phyloP scores from a whole-genome alignment of 495 filamentous ascomycete species.

The Clavariopsis aquatica region DNA sequence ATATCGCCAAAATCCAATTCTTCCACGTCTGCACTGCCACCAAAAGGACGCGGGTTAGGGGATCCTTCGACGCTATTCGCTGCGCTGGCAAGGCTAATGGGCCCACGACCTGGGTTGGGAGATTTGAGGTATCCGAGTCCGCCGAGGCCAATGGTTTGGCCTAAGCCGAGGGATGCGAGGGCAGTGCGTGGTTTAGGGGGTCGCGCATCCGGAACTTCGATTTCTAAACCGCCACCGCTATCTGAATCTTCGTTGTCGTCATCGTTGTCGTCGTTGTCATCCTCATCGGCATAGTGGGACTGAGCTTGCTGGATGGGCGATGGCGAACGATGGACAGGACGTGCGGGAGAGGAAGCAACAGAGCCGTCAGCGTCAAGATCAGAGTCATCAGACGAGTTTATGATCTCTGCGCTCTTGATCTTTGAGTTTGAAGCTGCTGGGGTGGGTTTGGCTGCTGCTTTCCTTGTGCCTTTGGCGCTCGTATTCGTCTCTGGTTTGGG shows the following conservation, averaged over 20 bases:
- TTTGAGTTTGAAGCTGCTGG: slow-evolving; percentile 15
- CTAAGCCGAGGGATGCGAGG: slow-evolving; percentile 32
- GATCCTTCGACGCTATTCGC: slow-evolving; percentile 34
- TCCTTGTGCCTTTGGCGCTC: slow-evolving; percentile 1
- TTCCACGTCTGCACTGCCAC: slow-evolving; percentile 15
- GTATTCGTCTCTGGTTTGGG: slow-evolving; percentile 8
- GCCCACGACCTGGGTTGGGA: slow-evolving; percentile 23
- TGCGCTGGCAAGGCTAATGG: slow-evolving; percentile 34
- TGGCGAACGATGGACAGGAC: slow-evolving; percentile 48
- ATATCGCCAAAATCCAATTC: slow-evolving; percentile 36
- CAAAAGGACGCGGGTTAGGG: slow-evolving; percentile 12
- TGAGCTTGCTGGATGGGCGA: slow-evolving; percentile 12
- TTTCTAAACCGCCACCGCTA: slow-evolving; percentile 13
- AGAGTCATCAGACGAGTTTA: slow-evolving; percentile 30
- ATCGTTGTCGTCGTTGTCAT: slow-evolving; percentile 35
- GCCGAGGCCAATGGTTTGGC: slow-evolving; percentile 25
- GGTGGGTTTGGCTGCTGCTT: slow-evolving; percentile 13
- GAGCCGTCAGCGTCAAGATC: slow-evolving; percentile 23
- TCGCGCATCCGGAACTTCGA: slow-evolving; percentile 31
- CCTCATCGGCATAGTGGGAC: slow-evolving; percentile 41
- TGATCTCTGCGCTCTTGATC: slow-evolving; percentile 33
- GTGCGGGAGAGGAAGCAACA: slow-evolving; percentile 40
- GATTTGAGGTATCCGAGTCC: slow-evolving; percentile 15
- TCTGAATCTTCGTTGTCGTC: slow-evolving; percentile 46
- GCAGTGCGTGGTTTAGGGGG: slow-evolving; percentile 6